phyloP scores from a whole-genome alignment of 768 basidiomycete genomes.

The Pholiota molesta region DNA sequence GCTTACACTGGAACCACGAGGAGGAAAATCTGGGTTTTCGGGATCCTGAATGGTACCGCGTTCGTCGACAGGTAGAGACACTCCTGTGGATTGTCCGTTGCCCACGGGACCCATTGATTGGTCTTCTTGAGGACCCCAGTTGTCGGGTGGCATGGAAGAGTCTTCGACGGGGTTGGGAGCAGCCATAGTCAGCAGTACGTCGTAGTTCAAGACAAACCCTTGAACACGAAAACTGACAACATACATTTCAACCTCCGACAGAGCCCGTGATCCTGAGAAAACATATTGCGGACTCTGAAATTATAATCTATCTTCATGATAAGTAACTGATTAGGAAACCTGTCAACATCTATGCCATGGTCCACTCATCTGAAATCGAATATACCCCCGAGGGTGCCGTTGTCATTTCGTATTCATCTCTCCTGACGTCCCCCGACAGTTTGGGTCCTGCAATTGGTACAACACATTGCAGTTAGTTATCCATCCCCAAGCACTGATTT shows the following conservation, averaged over 20 bases:
- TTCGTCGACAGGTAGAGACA: slow-evolving; percentile 52
- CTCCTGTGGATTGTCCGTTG: slow-evolving; percentile 48
- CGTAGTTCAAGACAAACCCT: slow-evolving; percentile 20
- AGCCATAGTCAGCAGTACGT: slow-evolving; percentile 29
- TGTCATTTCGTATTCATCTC: slow-evolving; percentile 30
- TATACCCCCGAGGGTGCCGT: slow-evolving; percentile 32
- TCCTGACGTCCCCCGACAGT: slow-evolving; percentile 28
- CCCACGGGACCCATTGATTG: slow-evolving; percentile 44
- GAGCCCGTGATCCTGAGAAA: background rate
- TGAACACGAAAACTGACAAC: slow-evolving; percentile 24
- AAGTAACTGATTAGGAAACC: too few species aligned
- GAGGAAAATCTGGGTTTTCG: slow-evolving; percentile 53
- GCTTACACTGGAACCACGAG: slow-evolving; percentile 52
- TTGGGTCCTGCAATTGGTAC: slow-evolving; percentile 59
- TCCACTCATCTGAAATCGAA: slow-evolving; percentile 13
- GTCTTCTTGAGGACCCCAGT: slow-evolving; percentile 56
- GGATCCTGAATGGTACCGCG: slow-evolving; percentile 46
- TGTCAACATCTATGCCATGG: background rate
- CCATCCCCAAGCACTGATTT: background rate
- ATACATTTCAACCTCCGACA: slow-evolving; percentile 22
- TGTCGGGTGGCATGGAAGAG: slow-evolving; percentile 39
- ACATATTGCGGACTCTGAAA: too few species aligned
- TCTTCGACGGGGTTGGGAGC: slow-evolving; percentile 35
- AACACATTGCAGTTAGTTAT: slow-evolving; percentile 15
- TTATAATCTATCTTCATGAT: background rate